These are phyloP conservation scores for Clavispora carvajalis DNA, from an alignment of 805 yeast species.

Conservation along the genomic window DNA sequence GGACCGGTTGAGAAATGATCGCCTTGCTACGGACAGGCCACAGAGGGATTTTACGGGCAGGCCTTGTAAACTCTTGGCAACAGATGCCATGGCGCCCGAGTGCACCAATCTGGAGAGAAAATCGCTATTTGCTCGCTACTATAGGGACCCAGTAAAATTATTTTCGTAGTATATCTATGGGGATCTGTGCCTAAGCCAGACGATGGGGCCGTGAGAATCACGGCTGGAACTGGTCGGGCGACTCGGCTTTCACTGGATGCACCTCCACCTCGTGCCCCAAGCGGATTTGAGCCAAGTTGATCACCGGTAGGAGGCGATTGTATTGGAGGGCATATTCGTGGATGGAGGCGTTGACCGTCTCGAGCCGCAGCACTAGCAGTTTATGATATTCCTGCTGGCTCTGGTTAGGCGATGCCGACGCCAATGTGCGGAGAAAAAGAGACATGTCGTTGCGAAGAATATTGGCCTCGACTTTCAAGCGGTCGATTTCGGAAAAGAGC, in stretches of 20 bases:
- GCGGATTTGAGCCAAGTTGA: constrained; percentile 46
- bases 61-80: no score
- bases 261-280: constrained; percentile 47
- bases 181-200: no score
- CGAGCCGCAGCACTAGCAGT: constrained; percentile 31
- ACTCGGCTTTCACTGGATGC: constrained; percentile 15
- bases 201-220: background rate
- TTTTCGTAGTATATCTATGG: no score
- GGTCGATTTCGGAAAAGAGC: constrained; percentile 40
- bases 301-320: constrained; percentile 44
- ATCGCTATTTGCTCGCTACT: no score
- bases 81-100: no score
- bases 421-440: constrained; percentile 31
- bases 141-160: no score
- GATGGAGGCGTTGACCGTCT: constrained; percentile 34
- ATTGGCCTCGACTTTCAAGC: constrained; percentile 39
- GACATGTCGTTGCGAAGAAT: constrained; percentile 39
- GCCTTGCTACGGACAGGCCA: no score
- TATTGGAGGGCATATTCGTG: constrained; percentile 40
- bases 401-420: constrained; percentile 25
- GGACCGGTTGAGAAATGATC: no score
- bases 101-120: no score
- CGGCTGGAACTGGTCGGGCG: constrained; percentile 1
- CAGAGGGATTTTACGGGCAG: no score
- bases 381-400: constrained; percentile 36